Evolutionary conservation across 192 early-diverging fungal genomes (phyloP), one percentile per base, ranked within the genome.

Genomic region (Coemansia sp.): DNA sequence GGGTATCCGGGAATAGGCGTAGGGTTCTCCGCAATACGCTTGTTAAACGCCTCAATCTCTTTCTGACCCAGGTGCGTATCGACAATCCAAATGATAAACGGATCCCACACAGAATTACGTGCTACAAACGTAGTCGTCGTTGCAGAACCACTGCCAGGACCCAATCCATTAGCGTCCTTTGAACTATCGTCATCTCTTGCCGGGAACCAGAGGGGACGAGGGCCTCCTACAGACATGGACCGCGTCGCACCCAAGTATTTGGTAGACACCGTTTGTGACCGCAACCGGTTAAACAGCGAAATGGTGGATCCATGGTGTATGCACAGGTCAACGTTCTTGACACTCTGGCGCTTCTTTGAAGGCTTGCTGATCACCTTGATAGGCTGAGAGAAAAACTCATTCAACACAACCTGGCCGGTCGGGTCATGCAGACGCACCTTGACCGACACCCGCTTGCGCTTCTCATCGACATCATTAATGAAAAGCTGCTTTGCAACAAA

Each of bases 291-390:
- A 66, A 94, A 96, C 9, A 96, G 69, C 10, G 91, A 87, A 30
- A 96, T 82, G 0, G 84, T 87, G 1, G 87, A 83, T 2, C 93
- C 93, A 49, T 91, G 90, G 65, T 86, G 84, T 41, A 95, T 90
- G 48, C 90, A 86, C 32, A 92, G 66, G 50, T 88, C 83, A 66
- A 87, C 84, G 63, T 88, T 88, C 58, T 92, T 91, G 14, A 83
- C 80, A 38, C 85, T 91, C 48, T 92, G 88, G 35, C 87, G 80
- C 75, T 93, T 93, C 72, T 92, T 93, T 35, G 83, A 86, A 2
- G 94, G 92, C 69, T 97, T 96, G 53, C 87, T 90, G 45, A 96
- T 93, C 15, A 94, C 88, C 46, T 89, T 90, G 57, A 96, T 87
- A 5, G 87, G 85, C 32, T 81, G 81, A 34, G 87, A 87, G 17